phyloP scores from a whole-genome alignment of 805 yeast species.

The Metschnikowia hibisci region DNA sequence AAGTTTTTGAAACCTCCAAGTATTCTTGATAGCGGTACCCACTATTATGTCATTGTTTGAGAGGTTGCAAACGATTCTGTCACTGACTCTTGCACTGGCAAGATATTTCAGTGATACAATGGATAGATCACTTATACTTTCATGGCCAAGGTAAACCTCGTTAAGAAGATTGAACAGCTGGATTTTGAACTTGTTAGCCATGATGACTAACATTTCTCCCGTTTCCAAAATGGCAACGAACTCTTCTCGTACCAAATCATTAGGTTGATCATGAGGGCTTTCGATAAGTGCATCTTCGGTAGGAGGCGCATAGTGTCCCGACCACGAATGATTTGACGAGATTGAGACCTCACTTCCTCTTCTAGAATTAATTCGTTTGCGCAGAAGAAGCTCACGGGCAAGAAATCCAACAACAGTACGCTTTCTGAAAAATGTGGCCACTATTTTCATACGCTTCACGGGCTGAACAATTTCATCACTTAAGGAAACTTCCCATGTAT shows the following conservation, averaged over 20 bases:
- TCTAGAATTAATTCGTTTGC: constrained; percentile 24
- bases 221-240: constrained; percentile 49
- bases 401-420: constrained; percentile 48
- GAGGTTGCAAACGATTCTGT: constrained; percentile 57
- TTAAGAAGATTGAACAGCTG: constrained; percentile 26
- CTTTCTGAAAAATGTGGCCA: constrained; percentile 60
- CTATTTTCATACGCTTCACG: constrained; percentile 31
- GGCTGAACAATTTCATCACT: constrained; percentile 30
- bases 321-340: constrained; percentile 20
- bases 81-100: constrained; percentile 70
- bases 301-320: constrained; percentile 37
- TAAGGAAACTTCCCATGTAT: constrained; percentile 52
- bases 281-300: not conserved
- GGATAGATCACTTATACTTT: constrained; percentile 13
- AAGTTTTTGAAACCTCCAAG: constrained; percentile 58
- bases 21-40: constrained; percentile 60
- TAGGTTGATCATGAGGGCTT: not conserved
- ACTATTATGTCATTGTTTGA: constrained; percentile 51
- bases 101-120: constrained; percentile 55
- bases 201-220: constrained; percentile 48
- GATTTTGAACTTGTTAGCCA: constrained; percentile 47
- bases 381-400: constrained; percentile 28
- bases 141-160: constrained; percentile 17
- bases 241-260: constrained; percentile 36
- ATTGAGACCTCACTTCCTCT: constrained; percentile 31